Evolutionary conservation across 345 rosid genomes (phyloP).

Genomic region (Brassica rapa): DNA sequence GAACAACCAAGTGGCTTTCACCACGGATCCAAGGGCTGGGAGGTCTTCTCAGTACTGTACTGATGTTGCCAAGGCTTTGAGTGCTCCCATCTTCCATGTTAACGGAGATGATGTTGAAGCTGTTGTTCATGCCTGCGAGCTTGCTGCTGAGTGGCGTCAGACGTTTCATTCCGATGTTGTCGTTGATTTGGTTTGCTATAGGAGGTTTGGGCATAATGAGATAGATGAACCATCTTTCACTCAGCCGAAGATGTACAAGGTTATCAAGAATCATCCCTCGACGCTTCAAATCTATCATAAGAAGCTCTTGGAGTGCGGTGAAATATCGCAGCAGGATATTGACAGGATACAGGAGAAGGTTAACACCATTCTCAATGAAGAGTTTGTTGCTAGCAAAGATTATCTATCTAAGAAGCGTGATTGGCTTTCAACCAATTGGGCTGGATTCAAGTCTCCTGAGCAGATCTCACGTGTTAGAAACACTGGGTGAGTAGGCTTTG

Average conservation of each 20-base stretch:
- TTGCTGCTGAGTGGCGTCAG: slow-evolving; percentile 93
- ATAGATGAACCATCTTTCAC: slow-evolving; percentile 88
- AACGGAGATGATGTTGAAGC: slow-evolving; percentile 85
- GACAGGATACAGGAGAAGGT: slow-evolving; percentile 61
- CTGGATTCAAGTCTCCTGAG: slow-evolving; percentile 80
- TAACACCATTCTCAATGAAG: slow-evolving; percentile 67
- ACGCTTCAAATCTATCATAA: slow-evolving; percentile 67
- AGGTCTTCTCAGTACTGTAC: slow-evolving; percentile 89
- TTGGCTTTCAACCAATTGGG: slow-evolving; percentile 86
- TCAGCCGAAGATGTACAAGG: slow-evolving; percentile 82
- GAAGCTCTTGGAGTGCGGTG: slow-evolving; percentile 65
- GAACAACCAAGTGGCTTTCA: slow-evolving; percentile 89
- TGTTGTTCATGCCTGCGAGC: slow-evolving; percentile 77
- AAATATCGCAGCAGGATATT: slow-evolving; percentile 60
- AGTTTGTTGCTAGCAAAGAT: slow-evolving; percentile 70
- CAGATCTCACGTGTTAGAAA: slow-evolving; percentile 76
- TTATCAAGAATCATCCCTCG: slow-evolving; percentile 71
- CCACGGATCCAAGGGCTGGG: slow-evolving; percentile 77
- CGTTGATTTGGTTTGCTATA: slow-evolving; percentile 77
- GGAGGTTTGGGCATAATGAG: slow-evolving; percentile 83
- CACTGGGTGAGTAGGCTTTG: slow-evolving; percentile 57
- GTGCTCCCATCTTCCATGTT: slow-evolving; percentile 84
- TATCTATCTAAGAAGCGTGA: slow-evolving; percentile 69
- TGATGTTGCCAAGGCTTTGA: slow-evolving; percentile 86
- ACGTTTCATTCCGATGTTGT: slow-evolving; percentile 81